Evolutionary conservation across 805 yeast species (phyloP).

Genomic region (Candida pseudoglaebosa): DNA sequence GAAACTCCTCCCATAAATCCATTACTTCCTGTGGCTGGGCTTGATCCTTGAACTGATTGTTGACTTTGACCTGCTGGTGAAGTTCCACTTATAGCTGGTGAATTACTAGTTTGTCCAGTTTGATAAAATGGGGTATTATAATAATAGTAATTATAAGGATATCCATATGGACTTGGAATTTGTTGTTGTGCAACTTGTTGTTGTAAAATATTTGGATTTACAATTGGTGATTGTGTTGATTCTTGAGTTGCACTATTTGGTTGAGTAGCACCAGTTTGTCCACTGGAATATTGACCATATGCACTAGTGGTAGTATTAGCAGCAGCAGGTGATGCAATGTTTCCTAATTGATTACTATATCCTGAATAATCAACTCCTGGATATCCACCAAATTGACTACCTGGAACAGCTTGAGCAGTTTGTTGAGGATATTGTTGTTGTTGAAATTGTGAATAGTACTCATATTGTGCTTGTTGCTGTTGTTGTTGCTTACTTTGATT

Average conservation of each 20-base stretch:
- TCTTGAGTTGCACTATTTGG: conserved; percentile 14
- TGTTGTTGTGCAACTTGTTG: conserved; percentile 21
- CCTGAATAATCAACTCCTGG: conserved; percentile 42
- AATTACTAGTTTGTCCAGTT: conserved; percentile 16
- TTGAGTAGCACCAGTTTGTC: conserved; percentile 13
- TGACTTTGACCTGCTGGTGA: conserved; percentile 14
- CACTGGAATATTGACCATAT: conserved; percentile 10
- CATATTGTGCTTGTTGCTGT: conserved; percentile 24
- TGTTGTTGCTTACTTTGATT: conserved; percentile 21
- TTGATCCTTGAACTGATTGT: conserved; percentile 12
- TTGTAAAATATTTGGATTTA: conserved; percentile 17
- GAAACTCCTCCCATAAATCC: conserved; percentile 9
- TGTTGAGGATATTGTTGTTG: conserved; percentile 41
- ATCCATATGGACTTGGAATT: conserved; percentile 38
- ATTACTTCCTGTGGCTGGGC: conserved; percentile 8
- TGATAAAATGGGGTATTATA: conserved; percentile 40
- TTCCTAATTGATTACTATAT: conserved; percentile 32
- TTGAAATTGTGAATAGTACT: conserved; percentile 32
- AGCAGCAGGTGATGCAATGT: conserved; percentile 26
- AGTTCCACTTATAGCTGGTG: conserved; percentile 13
- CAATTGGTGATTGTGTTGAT: conserved; percentile 32
- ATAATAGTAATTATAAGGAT: conserved; percentile 39
- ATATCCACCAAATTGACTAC: conserved; percentile 38
- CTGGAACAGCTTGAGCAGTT: conserved; percentile 37
- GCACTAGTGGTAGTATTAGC: conserved; percentile 18